A percentile compares a stretch with the other conserved stretches of the same genome.
These are phyloP conservation scores for Conoideocrella luteorostrata DNA, from an alignment of 2,329 filamentous ascomycete genomes.

Conservation along the genomic window DNA sequence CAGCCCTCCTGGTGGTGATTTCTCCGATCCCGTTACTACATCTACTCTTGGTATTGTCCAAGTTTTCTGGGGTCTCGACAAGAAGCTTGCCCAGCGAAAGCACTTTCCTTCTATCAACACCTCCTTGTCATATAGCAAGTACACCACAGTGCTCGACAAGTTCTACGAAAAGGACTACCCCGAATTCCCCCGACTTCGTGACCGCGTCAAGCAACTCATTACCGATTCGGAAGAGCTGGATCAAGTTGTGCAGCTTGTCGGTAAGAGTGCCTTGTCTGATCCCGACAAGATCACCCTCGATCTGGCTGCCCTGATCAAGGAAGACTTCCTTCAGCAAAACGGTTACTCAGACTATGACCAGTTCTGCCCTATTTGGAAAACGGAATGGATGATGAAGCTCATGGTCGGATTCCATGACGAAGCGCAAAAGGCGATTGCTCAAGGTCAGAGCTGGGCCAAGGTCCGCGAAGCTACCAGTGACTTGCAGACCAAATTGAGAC, in stretches of 20 bases:
- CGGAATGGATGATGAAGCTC: constrained; percentile 99
- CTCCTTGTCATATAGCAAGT: constrained; percentile 91
- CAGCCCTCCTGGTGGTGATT: constrained; percentile 96
- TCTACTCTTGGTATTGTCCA: constrained; percentile 95
- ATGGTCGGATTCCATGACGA: constrained; percentile 99
- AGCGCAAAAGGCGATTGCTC: constrained; percentile 86
- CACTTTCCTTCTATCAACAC: constrained; percentile 99
- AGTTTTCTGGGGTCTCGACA: constrained; percentile 99
- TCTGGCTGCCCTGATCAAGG: constrained; percentile 85
- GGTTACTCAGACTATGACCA: constrained; percentile 99
- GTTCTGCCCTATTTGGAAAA: constrained; percentile 99
- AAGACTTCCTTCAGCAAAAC: constrained; percentile 98
- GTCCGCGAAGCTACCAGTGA: constrained; percentile 85
- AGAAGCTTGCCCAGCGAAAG: constrained; percentile 98
- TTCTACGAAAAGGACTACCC: constrained; percentile 92
- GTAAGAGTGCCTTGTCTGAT: constrained; percentile 93
- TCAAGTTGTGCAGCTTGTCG: constrained; percentile 96
- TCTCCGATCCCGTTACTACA: constrained; percentile 94
- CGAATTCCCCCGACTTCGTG: constrained; percentile 86
- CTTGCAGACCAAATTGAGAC: constrained; percentile 76
- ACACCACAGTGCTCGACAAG: constrained; percentile 79
- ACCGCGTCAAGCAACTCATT: constrained; percentile 88
- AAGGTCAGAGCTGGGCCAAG: constrained; percentile 89
- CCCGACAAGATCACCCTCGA: constrained; percentile 98
- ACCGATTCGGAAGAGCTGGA: constrained; percentile 95